Percentiles rank a stretch among this genome's conserved stretches.
Evolutionary conservation across 768 basidiomycete species (phyloP).

Genomic region (Lentinus brumalis): DNA sequence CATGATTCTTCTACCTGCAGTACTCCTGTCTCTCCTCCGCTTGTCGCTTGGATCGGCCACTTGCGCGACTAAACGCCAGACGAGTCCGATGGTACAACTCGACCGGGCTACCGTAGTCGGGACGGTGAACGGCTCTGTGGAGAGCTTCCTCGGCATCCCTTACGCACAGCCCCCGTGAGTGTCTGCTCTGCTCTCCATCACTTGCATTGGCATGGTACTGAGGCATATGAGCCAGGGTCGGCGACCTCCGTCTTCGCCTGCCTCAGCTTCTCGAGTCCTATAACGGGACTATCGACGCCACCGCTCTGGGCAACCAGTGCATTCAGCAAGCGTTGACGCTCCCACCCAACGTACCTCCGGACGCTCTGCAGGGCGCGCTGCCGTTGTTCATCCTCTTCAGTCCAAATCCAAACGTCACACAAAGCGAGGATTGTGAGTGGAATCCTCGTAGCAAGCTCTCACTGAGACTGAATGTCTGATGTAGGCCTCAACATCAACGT

Average conservation of each 20-base stretch:
- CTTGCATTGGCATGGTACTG: background rate
- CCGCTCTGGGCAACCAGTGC: conserved; percentile 18
- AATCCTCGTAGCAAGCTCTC: too few species aligned
- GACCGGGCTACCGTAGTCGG: conserved; percentile 27
- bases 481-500: conserved; percentile 21
- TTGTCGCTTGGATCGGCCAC: too few species aligned
- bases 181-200: background rate
- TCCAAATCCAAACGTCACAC: background rate
- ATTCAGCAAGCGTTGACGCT: conserved; percentile 1
- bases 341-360: background rate
- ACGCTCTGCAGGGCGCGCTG: background rate
- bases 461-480: background rate
- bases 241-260: conserved; percentile 21
- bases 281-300: conserved; percentile 9
- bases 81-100: conserved; percentile 32
- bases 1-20: too few species aligned
- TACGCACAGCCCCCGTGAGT: conserved; percentile 31
- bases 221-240: background rate
- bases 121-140: background rate
- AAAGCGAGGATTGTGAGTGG: conserved; percentile 7
- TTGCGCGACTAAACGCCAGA: background rate
- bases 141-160: conserved; percentile 31
- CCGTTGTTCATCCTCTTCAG: background rate
- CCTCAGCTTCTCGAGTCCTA: conserved; percentile 12
- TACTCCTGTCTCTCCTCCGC: too few species aligned